phyloP scores from a whole-genome alignment of 306 rosid genomes.

The Quercus gilva region DNA sequence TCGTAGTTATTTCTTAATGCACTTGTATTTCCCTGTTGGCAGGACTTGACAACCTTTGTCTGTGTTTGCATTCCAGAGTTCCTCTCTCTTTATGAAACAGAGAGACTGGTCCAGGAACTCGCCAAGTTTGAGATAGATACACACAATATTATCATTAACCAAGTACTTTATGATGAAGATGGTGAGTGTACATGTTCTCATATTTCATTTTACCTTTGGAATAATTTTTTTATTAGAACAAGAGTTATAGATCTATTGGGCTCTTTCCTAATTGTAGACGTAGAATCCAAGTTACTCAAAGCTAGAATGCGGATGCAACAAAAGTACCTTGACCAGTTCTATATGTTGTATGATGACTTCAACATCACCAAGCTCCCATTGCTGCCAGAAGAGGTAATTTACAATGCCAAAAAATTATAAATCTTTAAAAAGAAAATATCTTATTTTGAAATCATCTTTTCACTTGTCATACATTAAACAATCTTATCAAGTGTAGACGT shows the following conservation, averaged over 20 bases:
- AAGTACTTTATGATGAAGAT: constrained; percentile 85
- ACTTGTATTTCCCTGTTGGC: constrained; percentile 35
- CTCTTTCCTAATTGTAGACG: constrained; percentile 42
- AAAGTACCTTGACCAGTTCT: constrained; percentile 89
- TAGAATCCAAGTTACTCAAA: constrained; percentile 83
- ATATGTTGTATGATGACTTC: constrained; percentile 95
- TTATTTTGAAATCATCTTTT: neutral
- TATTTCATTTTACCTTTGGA: neutral
- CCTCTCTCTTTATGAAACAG: constrained; percentile 95
- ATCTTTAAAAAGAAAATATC: neutral
- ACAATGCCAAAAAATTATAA: constrained; percentile 4
- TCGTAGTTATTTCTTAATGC: constrained; percentile 10
- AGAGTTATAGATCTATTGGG: neutral
- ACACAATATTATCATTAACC: constrained; percentile 94
- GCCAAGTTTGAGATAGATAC: constrained; percentile 96
- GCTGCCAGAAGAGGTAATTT: constrained; percentile 87
- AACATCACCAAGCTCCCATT: constrained; percentile 90
- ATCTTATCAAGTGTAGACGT: neutral
- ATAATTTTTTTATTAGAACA: neutral
- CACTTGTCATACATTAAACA: neutral
- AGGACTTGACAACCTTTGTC: constrained; percentile 96
- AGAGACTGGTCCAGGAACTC: constrained; percentile 96
- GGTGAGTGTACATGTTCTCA: constrained; percentile 39
- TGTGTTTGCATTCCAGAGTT: constrained; percentile 99
- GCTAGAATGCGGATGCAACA: constrained; percentile 99